Evolutionary conservation across 1,284 basidiomycete species (phyloP), one percentile per base, ranked within the genome.

Genomic region (Cryptococcus wingfieldii): DNA sequence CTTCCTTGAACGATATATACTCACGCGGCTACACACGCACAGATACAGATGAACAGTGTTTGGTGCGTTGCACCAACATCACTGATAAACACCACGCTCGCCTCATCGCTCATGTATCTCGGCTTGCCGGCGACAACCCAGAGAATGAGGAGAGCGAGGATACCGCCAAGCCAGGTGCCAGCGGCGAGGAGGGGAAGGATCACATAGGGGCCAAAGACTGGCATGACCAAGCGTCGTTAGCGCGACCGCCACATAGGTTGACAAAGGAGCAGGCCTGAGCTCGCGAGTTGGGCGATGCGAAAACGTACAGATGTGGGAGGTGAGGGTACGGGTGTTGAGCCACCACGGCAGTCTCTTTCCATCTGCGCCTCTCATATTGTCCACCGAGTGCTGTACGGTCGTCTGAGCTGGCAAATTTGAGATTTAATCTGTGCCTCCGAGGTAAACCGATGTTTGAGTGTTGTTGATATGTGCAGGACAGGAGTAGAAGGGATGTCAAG

Each of bases 1-100:
- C 16, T 9, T 23, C 23, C 23, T 23, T 37, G 13, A 55, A 34
- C 46, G 18, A 23, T 16, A 34, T 23, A 9, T 5, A 68, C 65
- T 61, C 39, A 68, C 54, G 45, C 67, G 10, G 63, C 63, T 4
- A 69, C 68, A 38, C 68, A 48, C 25, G 54, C 62, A 42, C 64
- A 67, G 19, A 79, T 74, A 13, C 61, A 54, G 55, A 80, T 78
- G 63, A 80, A 80, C 8, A 79, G 60, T 12, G 63, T 69, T 53
- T 78, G 47, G 65, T 78, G 69, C 25, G 58, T 59, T 2, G 76
- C 79, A 3, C 79, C 79, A 10, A 79, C 76, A 63, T 80, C 76
- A n/a, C 71, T 76, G 59, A 81, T 77, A 59, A 78, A 81, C 9
- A 79, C 78, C 1, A 80, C 66, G 12, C 53, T 64, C 0, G 77